phyloP scores from a whole-genome alignment of 148 eudicot species.

The Spergularia bocconei region DNA sequence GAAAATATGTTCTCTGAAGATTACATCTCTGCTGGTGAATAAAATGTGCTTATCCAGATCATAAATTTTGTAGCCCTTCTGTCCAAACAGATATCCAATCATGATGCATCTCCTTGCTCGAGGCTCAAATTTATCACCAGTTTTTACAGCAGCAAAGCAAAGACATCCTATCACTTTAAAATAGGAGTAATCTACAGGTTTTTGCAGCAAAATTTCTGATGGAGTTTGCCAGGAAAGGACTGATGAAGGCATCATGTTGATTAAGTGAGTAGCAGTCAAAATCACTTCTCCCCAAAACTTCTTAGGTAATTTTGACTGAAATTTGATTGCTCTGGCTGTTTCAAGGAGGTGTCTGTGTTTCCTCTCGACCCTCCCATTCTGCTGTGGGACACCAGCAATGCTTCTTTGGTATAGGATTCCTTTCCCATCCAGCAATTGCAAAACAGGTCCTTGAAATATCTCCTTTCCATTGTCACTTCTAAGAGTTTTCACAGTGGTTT shows the following conservation, averaged over 20 bases:
- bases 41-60: too few species aligned
- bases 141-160: too few species aligned
- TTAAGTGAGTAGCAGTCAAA: background rate
- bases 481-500: background rate
- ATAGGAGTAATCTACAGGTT: too few species aligned
- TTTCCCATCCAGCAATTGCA: background rate
- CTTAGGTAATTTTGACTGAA: background rate
- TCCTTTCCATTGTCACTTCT: background rate
- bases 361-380: slow-evolving; percentile 7
- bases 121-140: too few species aligned
- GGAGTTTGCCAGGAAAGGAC: background rate
- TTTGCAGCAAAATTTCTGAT: background rate
- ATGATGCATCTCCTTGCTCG: too few species aligned
- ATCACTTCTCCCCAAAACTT: slow-evolving; percentile 1
- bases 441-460: background rate
- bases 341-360: background rate
- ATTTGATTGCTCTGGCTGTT: background rate
- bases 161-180: too few species aligned
- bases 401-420: background rate
- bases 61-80: too few species aligned
- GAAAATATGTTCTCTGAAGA: too few species aligned
- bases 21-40: too few species aligned
- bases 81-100: too few species aligned
- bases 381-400: background rate
- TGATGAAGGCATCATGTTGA: background rate